Evolutionary conservation across 2,329 filamentous ascomycete genomes (phyloP), one percentile per base, ranked within the genome.

Genomic region (Apiospora rasikravindrae): DNA sequence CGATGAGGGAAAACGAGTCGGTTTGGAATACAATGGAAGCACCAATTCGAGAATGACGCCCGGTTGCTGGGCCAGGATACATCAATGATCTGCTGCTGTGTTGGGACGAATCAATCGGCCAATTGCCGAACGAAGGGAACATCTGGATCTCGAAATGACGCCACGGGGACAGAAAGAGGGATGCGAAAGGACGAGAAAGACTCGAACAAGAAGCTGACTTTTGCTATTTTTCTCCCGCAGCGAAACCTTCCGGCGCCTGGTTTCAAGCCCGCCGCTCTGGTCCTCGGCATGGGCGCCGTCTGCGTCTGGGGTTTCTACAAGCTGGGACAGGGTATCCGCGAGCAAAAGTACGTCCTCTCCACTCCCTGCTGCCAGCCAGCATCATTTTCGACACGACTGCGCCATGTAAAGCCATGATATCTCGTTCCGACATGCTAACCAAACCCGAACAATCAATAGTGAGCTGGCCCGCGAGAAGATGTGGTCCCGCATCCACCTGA

Each of bases 401-500:
- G 19, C 33, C 33, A 24, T n/a, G 29, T 1, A 11, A 40, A 42
- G 1, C 6, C n/a, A 42, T 8, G n/a, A n/a, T 24, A 1, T 40
- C 24, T 51, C 42, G 1, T 8, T 7, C 26, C 51, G 1, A 33
- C 4, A 16, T 11, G 19, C 57, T 64, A 33, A 64, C 57, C 22
- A 19, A 33, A 11, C 5, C 6, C 24, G 51, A 19, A 33, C 16
- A 29, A 29, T 22, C 8, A 40, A 40, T 22, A 98, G 95, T 81
- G 96, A 99, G 85, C 92, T 98, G 77, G 94, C 92, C 75, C 94
- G 96, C 78, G 96, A 99, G 82, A 99, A 98, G 88, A 96, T 98
- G 90, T 99, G 96, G 96, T 91, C 94, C 74, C 93, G 96, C 81
- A 97, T 99, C 84, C 91, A 98, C 85, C 88, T 99, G 75, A 96